Base-by-base conservation (phyloP, 2,329 filamentous ascomycete genomes). In the Monilinia fructicola region DNA sequence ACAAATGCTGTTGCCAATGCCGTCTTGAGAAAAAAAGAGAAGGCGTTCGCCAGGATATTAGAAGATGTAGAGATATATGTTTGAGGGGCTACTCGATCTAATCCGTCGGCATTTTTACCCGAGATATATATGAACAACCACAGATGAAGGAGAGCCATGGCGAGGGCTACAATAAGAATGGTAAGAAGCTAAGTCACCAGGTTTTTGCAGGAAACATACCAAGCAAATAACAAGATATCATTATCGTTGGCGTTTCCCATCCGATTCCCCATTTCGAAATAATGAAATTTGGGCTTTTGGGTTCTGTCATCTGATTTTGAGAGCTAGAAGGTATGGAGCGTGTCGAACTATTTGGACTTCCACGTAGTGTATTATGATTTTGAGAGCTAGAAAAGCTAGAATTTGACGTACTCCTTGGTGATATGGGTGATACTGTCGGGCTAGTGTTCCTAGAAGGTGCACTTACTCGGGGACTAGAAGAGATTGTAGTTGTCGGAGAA, bases 11-110 rank as follows among this genome's bases (percentile, higher is more conserved):
- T 26, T 0, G 61, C 64, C 0, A 74, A 46, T 5, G 68, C 65
- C 1, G 38, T 62, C 50, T 71, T 61, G 0, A 72, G 38, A 18
- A 66, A n/a, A 35, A 69, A 67, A 38, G 68, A 71, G 63, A 74
- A 73, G 1, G 56, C 31, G 63, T 72, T 74, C 1, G 72, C 67
- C 2, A 74, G 44, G 18, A 73, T 66, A 31, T 72, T 74, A 1
- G 73, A 74, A 21, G 66, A 60, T 10, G 72, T 74, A 11, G 70
- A 52, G 4, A 74, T 67, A 21, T 70, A 71, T 4, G 67, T 53
- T 60, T 74, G 73, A 11, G 72, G 67, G 26, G 66, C 67, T 21
- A 71, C 50, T 54, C 54, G 50, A n/a, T 69, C 26, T 18, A 67
- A 46, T 6, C 73, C 70, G 59, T 72, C 69, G 54, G 71, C 71